phyloP scores from a whole-genome alignment of 106 monocot genomes.

The Dioscorea alata region DNA sequence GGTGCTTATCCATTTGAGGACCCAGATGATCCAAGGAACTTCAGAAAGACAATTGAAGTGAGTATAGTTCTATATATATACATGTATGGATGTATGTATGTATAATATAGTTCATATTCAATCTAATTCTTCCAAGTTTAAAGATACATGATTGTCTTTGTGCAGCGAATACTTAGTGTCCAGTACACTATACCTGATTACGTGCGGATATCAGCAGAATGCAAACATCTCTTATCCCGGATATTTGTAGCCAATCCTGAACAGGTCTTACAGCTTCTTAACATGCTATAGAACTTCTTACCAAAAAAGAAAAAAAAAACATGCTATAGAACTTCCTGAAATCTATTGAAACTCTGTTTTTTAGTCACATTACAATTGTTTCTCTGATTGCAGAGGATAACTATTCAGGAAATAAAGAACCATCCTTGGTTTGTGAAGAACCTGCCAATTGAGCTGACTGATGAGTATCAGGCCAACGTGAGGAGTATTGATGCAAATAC shows the following conservation, averaged over 20 bases:
- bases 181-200: slow-evolving; percentile 68
- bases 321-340: background rate
- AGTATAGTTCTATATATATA: background rate
- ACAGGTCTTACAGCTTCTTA: slow-evolving; percentile 21
- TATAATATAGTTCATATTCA: background rate
- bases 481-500: slow-evolving; percentile 9
- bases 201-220: slow-evolving; percentile 51
- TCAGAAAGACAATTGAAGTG: slow-evolving; percentile 65
- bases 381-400: slow-evolving; percentile 49
- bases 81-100: too few relatives aligned
- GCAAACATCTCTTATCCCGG: slow-evolving; percentile 52
- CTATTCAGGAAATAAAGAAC: slow-evolving; percentile 57
- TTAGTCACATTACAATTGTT: background rate
- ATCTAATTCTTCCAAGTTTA: too few relatives aligned
- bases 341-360: background rate
- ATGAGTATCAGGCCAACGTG: slow-evolving; percentile 23
- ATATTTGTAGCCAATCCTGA: slow-evolving; percentile 65
- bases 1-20: slow-evolving; percentile 83
- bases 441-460: slow-evolving; percentile 55
- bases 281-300: background rate
- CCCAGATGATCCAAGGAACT: slow-evolving; percentile 72
- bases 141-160: too few relatives aligned
- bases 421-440: slow-evolving; percentile 76
- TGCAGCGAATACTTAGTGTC: slow-evolving; percentile 56
- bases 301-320: too few relatives aligned